These are phyloP conservation scores for Lactarius hatsudake DNA, from an alignment of 768 basidiomycete species.

Conservation along the genomic window DNA sequence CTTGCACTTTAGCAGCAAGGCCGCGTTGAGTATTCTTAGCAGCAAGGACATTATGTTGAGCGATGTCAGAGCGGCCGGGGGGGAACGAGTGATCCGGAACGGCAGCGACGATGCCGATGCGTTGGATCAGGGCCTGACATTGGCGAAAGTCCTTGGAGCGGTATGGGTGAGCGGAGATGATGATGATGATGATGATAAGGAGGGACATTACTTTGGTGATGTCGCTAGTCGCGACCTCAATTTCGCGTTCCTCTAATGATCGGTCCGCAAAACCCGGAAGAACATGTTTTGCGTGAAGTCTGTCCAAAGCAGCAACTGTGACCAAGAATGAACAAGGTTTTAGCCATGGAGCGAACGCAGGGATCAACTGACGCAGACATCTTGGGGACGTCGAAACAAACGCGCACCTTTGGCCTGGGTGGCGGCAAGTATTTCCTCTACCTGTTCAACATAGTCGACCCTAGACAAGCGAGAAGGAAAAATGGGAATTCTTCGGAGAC, in stretches of 20 bases:
- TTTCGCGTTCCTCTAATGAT: slow-evolving; percentile 89
- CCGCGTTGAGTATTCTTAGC: slow-evolving; percentile 95
- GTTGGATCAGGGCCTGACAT: slow-evolving; percentile 62
- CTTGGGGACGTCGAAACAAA: slow-evolving; percentile 15
- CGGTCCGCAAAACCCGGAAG: slow-evolving; percentile 97
- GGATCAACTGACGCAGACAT: slow-evolving; percentile 23
- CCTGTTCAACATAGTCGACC: slow-evolving; percentile 91
- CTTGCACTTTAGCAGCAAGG: slow-evolving; percentile 94
- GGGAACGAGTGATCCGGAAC: slow-evolving; percentile 61
- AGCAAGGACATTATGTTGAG: slow-evolving; percentile 55
- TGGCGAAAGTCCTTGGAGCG: slow-evolving; percentile 39
- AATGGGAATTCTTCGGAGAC: slow-evolving; percentile 28
- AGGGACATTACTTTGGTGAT: slow-evolving; percentile 72
- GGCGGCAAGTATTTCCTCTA: slow-evolving; percentile 70
- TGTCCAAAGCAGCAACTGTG: slow-evolving; percentile 85
- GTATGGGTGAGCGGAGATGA: slow-evolving; percentile 14
- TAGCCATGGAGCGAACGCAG: slow-evolving; percentile 24
- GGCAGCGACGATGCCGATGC: slow-evolving; percentile 49
- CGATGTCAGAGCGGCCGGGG: slow-evolving; percentile 44
- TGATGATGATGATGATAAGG: slow-evolving; percentile 20
- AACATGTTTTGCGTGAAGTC: slow-evolving; percentile 92
- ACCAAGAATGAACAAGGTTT: slow-evolving; percentile 28
- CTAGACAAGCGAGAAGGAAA: slow-evolving; percentile 39
- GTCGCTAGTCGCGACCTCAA: slow-evolving; percentile 77
- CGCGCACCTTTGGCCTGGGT: slow-evolving; percentile 76